These are phyloP conservation scores for Metarhizium album DNA, from an alignment of 2,329 filamentous ascomycete genomes.

Conservation along the genomic window DNA sequence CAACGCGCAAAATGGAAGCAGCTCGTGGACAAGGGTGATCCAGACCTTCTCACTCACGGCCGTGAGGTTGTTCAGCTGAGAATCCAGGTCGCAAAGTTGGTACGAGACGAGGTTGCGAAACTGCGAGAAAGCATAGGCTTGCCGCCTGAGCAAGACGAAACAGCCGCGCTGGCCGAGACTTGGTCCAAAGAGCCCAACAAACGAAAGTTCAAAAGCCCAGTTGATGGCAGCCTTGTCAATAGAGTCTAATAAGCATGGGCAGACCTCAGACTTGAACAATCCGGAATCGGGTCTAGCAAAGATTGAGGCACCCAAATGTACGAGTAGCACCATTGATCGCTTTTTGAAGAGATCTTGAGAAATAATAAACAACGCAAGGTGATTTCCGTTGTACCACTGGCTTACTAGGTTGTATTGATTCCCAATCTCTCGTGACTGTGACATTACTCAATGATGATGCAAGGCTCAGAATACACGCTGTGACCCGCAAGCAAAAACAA, in stretches of 20 bases:
- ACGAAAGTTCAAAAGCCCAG: slow-evolving; percentile 39
- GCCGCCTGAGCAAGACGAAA: slow-evolving; percentile 66
- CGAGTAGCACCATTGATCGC: neutral
- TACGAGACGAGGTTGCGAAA: slow-evolving; percentile 72
- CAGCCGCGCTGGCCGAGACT: slow-evolving; percentile 67
- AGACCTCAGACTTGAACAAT: neutral
- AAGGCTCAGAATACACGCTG: neutral
- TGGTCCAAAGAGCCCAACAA: slow-evolving; percentile 50
- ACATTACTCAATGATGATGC: neutral
- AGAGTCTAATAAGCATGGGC: slow-evolving; percentile 12
- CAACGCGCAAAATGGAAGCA: slow-evolving; percentile 64
- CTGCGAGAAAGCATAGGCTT: slow-evolving; percentile 62
- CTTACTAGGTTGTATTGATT: neutral
- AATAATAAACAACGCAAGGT: neutral
- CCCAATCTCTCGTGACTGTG: neutral
- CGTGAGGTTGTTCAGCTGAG: slow-evolving; percentile 59
- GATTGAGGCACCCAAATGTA: neutral
- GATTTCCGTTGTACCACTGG: neutral
- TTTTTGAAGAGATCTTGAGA: neutral
- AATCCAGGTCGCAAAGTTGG: slow-evolving; percentile 66
- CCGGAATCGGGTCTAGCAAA: neutral
- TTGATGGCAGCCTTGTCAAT: slow-evolving; percentile 42
- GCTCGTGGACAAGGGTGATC: slow-evolving; percentile 43
- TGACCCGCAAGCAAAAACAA: neutral
- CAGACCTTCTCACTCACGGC: slow-evolving; percentile 29